A percentile compares a stretch with the other conserved stretches of the same genome.
These are phyloP conservation scores for Daedaleopsis nitida DNA, from an alignment of 768 basidiomycete genomes.

Conservation along the genomic window DNA sequence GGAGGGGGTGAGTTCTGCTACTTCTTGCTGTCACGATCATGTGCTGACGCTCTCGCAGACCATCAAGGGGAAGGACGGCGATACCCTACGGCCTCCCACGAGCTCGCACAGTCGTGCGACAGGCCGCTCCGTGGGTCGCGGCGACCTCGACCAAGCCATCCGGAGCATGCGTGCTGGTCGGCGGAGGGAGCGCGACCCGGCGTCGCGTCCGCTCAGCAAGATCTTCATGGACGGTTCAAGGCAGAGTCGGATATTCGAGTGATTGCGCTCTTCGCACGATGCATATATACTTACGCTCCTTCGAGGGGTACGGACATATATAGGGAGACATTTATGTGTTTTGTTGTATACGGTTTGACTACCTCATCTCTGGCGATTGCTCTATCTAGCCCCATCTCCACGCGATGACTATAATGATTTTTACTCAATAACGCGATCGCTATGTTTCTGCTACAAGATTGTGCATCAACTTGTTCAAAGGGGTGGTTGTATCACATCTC, in stretches of 20 bases:
- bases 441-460: not conserved
- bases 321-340: not conserved
- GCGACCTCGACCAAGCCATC: conserved; percentile 84
- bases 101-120: conserved; percentile 45
- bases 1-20: conserved; percentile 21
- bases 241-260: conserved; percentile 33
- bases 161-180: conserved; percentile 75
- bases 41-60: conserved; percentile 36
- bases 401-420: conserved; percentile 21
- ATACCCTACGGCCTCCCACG: conserved; percentile 33
- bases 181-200: conserved; percentile 48
- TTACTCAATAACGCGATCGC: not conserved
- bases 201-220: conserved; percentile 63
- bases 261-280: not conserved
- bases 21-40: too few relatives aligned
- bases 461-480: conserved; percentile 48
- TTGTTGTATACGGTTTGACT: conserved; percentile 2
- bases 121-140: conserved; percentile 65
- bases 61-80: conserved; percentile 37
- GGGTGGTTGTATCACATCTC: conserved; percentile 59
- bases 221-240: conserved; percentile 73
- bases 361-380: not conserved
- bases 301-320: not conserved
- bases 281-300: not conserved
- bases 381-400: conserved; percentile 8